Evolutionary conservation across 208 protist species (phyloP).

Genomic region (Porcisia deanei): DNA sequence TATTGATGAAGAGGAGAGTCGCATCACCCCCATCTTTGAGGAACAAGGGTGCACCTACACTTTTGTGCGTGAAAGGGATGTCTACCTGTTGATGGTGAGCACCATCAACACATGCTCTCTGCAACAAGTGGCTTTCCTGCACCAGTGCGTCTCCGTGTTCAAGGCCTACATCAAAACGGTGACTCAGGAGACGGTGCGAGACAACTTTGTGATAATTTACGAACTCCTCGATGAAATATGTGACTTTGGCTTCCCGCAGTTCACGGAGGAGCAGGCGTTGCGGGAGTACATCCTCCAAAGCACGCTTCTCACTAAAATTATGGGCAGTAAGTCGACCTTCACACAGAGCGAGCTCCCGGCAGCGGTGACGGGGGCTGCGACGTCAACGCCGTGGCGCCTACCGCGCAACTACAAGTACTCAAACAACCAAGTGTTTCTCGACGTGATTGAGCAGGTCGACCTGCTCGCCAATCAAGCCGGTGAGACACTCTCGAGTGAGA

Average conservation of each 20-base stretch:
- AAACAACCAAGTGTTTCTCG: constrained; percentile 98
- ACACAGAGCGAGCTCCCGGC: constrained; percentile 40
- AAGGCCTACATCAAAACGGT: constrained; percentile 95
- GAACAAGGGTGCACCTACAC: constrained; percentile 93
- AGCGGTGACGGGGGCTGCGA: constrained; percentile 93
- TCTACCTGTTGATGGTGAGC: constrained; percentile 95
- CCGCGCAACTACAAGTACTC: constrained; percentile 96
- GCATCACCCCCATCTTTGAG: constrained; percentile 93
- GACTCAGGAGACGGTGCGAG: constrained; percentile 94
- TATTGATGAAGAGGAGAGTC: constrained; percentile 93
- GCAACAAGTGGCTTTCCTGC: constrained; percentile 95
- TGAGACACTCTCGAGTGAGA: constrained; percentile 95
- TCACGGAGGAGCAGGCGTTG: constrained; percentile 94
- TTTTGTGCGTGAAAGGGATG: constrained; percentile 95
- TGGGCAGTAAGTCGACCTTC: constrained; percentile 44
- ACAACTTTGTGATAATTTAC: constrained; percentile 99
- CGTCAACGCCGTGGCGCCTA: constrained; percentile 94
- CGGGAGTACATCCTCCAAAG: constrained; percentile 97
- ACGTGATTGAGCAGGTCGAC: constrained; percentile 98
- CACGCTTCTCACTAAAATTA: constrained; percentile 45
- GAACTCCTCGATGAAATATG: constrained; percentile 99
- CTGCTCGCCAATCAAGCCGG: constrained; percentile 94
- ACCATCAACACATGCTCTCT: constrained; percentile 95
- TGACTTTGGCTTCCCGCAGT: constrained; percentile 99
- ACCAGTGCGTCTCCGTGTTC: constrained; percentile 91